phyloP scores from a whole-genome alignment of 148 eudicot species.

The Gaultheria prostrata region DNA sequence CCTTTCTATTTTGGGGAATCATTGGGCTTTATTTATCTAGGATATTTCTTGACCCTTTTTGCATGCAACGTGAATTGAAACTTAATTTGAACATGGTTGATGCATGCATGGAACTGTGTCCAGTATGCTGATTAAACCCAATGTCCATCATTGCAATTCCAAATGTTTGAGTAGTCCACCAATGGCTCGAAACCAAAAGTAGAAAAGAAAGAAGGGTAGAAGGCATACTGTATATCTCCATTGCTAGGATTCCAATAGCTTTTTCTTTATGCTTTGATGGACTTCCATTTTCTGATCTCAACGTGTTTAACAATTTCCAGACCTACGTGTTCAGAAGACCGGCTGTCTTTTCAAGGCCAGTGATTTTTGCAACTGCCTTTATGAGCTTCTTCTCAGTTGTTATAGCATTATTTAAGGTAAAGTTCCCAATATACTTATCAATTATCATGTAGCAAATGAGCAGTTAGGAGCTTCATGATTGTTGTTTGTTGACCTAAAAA shows the following conservation, averaged over 20 bases:
- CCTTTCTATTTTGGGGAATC: background rate
- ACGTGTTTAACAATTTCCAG: slow-evolving; percentile 40
- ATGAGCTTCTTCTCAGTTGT: slow-evolving; percentile 99
- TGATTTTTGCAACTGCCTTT: slow-evolving; percentile 94
- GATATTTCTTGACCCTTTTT: background rate
- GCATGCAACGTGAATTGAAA: background rate
- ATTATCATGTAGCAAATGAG: background rate
- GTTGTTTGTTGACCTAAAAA: background rate
- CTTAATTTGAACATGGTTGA: background rate
- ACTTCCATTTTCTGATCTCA: background rate
- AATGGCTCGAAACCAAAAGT: background rate
- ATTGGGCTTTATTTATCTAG: no score
- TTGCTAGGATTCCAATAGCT: background rate
- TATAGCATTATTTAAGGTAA: slow-evolving; percentile 95
- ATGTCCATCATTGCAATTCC: background rate
- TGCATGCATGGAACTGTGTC: slow-evolving; percentile 6
- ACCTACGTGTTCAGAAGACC: slow-evolving; percentile 73
- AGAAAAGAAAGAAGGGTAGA: background rate
- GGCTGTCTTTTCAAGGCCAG: slow-evolving; percentile 68
- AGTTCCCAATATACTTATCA: slow-evolving; percentile 7
- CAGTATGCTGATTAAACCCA: background rate
- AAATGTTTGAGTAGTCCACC: background rate
- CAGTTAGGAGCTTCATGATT: background rate
- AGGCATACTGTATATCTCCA: background rate
- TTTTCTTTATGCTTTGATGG: slow-evolving; percentile 3